Percentiles rank a stretch among this genome's conserved stretches.
These are phyloP conservation scores for Debaryomyces sp. DNA, from an alignment of 1,139 yeast genomes.

Conservation along the genomic window DNA sequence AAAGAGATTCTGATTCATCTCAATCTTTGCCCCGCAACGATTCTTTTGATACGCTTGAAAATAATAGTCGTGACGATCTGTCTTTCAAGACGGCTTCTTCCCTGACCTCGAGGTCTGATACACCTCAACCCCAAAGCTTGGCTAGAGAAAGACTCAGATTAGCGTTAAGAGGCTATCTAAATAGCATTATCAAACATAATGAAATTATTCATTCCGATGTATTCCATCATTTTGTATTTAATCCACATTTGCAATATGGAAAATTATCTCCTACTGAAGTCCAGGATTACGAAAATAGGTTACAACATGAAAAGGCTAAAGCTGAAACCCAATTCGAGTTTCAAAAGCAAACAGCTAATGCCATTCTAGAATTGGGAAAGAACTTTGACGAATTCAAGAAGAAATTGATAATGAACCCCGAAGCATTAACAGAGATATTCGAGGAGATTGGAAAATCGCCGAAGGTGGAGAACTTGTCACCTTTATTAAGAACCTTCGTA, in stretches of 20 bases:
- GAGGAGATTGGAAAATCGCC: constrained; percentile 61
- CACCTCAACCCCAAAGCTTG: constrained; percentile 11
- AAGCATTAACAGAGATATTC: constrained; percentile 53
- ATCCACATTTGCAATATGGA: constrained; percentile 29
- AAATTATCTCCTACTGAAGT: constrained; percentile 42
- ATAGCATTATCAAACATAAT: constrained; percentile 51
- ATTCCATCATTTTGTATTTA: constrained; percentile 55
- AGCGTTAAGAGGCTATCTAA: constrained; percentile 72
- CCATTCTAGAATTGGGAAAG: constrained; percentile 45
- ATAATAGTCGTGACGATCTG: background rate
- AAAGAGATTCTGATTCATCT: background rate
- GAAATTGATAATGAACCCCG: constrained; percentile 51
- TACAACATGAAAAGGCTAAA: constrained; percentile 61
- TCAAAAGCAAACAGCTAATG: constrained; percentile 61
- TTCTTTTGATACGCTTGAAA: background rate
- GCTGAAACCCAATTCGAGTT: constrained; percentile 70
- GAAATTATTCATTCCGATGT: constrained; percentile 57
- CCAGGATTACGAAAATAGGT: constrained; percentile 58
- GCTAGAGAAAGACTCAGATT: constrained; percentile 68
- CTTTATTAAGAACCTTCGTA: constrained; percentile 66
- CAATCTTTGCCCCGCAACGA: background rate
- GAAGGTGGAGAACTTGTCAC: constrained; percentile 63
- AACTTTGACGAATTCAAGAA: constrained; percentile 60
- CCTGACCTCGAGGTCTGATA: background rate
- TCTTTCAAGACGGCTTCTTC: background rate